phyloP scores from a whole-genome alignment of 164 flowering plant species.

The Vitis rupestris region DNA sequence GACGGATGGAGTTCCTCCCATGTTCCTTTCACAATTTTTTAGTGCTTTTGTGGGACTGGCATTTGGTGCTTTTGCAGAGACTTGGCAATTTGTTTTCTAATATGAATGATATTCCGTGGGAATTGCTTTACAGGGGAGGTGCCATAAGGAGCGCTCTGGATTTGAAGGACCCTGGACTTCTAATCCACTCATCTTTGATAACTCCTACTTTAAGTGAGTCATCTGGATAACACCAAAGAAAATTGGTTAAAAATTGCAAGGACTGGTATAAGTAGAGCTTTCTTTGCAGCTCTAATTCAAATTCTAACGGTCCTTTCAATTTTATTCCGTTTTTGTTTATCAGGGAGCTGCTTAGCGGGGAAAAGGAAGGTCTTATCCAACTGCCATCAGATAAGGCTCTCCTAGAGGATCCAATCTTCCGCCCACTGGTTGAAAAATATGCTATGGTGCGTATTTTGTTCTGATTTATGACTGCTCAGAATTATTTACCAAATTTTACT shows the following conservation, averaged over 20 bases:
- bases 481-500: not conserved
- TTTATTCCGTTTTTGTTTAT: not conserved
- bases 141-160: slow-evolving; percentile 53
- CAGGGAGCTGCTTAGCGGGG: slow-evolving; percentile 46
- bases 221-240: no score
- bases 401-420: slow-evolving; percentile 38
- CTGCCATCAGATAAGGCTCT: slow-evolving; percentile 50
- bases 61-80: not conserved
- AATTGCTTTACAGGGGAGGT: slow-evolving; percentile 36
- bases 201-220: slow-evolving; percentile 46
- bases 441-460: slow-evolving; percentile 27
- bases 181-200: slow-evolving; percentile 45
- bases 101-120: not conserved
- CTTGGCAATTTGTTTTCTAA: not conserved
- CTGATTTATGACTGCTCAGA: not conserved
- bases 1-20: no score
- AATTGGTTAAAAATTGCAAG: no score
- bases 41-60: no score
- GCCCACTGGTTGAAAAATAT: slow-evolving; percentile 46
- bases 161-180: slow-evolving; percentile 53
- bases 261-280: no score
- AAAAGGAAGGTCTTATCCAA: slow-evolving; percentile 44
- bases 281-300: not conserved
- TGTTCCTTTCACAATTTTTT: no score
- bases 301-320: not conserved